Base-by-base conservation (phyloP, 176 grass and related monocot species). In the Eremochloa ophiuroides region DNA sequence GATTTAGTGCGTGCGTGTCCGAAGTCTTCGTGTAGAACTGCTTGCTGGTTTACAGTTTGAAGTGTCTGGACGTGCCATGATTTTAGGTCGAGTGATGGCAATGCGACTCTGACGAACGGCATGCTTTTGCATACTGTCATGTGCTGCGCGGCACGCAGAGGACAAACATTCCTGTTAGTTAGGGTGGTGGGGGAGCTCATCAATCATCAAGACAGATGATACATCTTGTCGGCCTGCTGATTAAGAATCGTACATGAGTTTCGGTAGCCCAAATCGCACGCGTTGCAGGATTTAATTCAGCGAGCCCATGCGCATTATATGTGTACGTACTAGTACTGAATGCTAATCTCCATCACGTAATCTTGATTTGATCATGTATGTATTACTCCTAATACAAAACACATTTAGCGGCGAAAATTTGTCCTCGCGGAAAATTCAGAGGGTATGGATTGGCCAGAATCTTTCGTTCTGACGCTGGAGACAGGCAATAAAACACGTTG, bases 111-210 rank as follows among this genome's bases (percentile, higher is more conserved):
- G 22, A 40, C 38, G 27, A 85, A 3, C 15, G 8, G 22, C 22
- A 20, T 26, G 50, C 26, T 14, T 18, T 3, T 55, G 1, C 18
- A 22, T 1, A n/a, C 26, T 20, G 28, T 14, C 62, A 86, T 80
- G 70, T 80, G 44, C 27, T 41, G 77, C 69, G 41, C 39, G 46
- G 43, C 76, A 66, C 18, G 27, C 70, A 68, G 71, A 50, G 28
- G 70, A 75, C 62, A 86, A 48, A 81, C 77, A 86, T 86, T 75
- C 78, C 33, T 14, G 42, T 85, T 48, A 38, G 83, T 70, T 78
- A 14, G 18, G 8, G 9, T 42, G 13, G 39, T 42, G 13, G 39
- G 5, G 16, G 41, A 30, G 43, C 72, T 37, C 26, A 60, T 14
- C 65, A 59, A 8, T 40, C 51, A 56, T 11, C 41, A n/a, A 3